Evolutionary conservation across 164 flowering plant species (phyloP), one percentile per base, ranked within the genome.

Genomic region (Aristolochia contorta): DNA sequence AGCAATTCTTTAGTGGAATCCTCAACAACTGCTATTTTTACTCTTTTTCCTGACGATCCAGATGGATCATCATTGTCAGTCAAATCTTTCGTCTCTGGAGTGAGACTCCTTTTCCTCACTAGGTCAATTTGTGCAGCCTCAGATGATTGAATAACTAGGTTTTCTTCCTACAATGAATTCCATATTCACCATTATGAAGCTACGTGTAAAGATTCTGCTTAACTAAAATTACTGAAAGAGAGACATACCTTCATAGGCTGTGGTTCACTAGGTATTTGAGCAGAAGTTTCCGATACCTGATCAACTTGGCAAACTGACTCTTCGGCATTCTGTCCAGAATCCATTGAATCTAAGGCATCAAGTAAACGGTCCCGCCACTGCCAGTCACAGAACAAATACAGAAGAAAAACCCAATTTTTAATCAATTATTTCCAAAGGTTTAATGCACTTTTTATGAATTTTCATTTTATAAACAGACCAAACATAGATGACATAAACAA

Each of bases 301-400:
- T 49, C 70, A 57, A 59, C 73, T 68, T 67, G 78, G 10, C 47
- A 58, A 68, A 65, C 54, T n/a, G 71, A 71, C 53, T 65, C 68
- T 54, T 74, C 85, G 25, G 69, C 78, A 57, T 71, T 48, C 10
- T 58, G 73, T 63, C 82, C 93, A 64, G 71, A 74, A 62, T 80
- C 64, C 74, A 86, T 65, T 68, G 82, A 84, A 63, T 70, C 72
- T 70, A 94, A 65, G 63, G 97, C 97, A 71, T 75, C 71, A 67
- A 77, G 62, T 58, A 94, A 67, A 25, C 93, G 89, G 67, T 82
- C 86, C 53, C 84, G 78, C 99, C 99, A 93, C 99, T 93, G 62
- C 67, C 66, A 41, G 65, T 24, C 58, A 67, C 61, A 49, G 58
- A 52, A 27, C n/a, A 55, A 20, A 16, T 54, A 21, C 5, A 54